Evolutionary conservation across 1,139 yeast species (phyloP), one percentile per base, ranked within the genome.

Genomic region (Saccharomyces pastorianus): DNA sequence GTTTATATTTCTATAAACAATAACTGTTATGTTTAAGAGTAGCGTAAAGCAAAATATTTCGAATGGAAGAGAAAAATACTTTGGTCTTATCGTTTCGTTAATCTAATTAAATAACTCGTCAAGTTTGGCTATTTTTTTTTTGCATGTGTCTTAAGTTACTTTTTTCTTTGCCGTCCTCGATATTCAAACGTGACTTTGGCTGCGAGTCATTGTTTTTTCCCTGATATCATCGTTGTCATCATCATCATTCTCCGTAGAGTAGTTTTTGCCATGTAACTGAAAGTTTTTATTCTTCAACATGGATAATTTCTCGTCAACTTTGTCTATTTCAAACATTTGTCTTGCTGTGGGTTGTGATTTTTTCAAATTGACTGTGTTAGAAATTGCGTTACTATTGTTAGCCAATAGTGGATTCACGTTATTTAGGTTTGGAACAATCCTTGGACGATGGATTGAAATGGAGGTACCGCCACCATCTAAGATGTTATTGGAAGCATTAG

Each of bases 291-390:
- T 47, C 47, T 59, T 55, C 51, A 69, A 53, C 32, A 60, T 60
- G 26, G 59, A 59, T 41, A 70, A 56, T 52, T 64, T 70, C 54
- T 71, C 72, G 38, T 68, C 63, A 14, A 71, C 54, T 44, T 63
- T 64, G 8, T 69, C 69, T n/a, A 71, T 57, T 53, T 71, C 70
- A 47, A 71, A 57, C 14, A 46, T 32, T 23, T 57, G 53, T 31
- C 54, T 47, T 49, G 41, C 8, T 6, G 54, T 48, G n/a, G 49
- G 46, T 46, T 51, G 8, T 25, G 47, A 3, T 25, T 25, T 42
- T 14, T 42, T 42, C 8, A 23, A 6, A 42, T 42, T 23, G 7
- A 8, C 6, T 42, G 47, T 2, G 47, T 42, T 8, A 42, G 27
- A 23, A 23, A 13, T 23, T 4, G 47, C 14, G 7, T 42, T 41